Conservation (phyloP, 179 eudicot species). For the Gypsophila paniculata region DNA sequence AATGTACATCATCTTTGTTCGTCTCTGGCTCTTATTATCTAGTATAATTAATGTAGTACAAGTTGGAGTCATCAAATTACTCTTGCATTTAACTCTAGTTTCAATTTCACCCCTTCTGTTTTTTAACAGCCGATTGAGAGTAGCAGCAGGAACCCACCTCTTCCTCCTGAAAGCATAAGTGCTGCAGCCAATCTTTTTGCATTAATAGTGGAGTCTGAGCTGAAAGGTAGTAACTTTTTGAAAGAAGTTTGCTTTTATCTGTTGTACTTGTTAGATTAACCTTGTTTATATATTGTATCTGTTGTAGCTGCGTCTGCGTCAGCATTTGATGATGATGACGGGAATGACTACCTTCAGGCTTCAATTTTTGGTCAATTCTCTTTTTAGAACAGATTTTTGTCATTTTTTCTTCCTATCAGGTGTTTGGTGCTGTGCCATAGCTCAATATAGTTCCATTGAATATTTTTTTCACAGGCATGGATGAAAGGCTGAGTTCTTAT, state of each 20-base stretch:
- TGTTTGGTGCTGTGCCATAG: slow-evolving; percentile 1
- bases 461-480: slow-evolving; percentile 63
- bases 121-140: slow-evolving; percentile 39
- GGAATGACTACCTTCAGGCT: slow-evolving; percentile 61
- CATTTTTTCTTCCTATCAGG: slow-evolving; percentile 8
- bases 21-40: neutral
- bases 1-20: neutral
- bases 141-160: slow-evolving; percentile 34
- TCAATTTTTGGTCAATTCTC: slow-evolving; percentile 57
- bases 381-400: neutral
- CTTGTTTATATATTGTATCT: slow-evolving; percentile 17
- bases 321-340: slow-evolving; percentile 61
- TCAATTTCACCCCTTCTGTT: neutral
- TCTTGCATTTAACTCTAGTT: neutral
- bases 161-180: slow-evolving; percentile 72
- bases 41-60: neutral
- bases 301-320: slow-evolving; percentile 71
- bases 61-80: neutral
- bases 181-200: slow-evolving; percentile 78
- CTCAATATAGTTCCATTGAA: slow-evolving; percentile 14
- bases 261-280: slow-evolving; percentile 3
- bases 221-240: slow-evolving; percentile 54
- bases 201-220: slow-evolving; percentile 78
- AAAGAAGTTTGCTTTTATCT: neutral
- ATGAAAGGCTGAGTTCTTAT: slow-evolving; percentile 93